Evolutionary conservation across 1,284 basidiomycete genomes (phyloP).

Genomic region (Ganoderma meredithae): DNA sequence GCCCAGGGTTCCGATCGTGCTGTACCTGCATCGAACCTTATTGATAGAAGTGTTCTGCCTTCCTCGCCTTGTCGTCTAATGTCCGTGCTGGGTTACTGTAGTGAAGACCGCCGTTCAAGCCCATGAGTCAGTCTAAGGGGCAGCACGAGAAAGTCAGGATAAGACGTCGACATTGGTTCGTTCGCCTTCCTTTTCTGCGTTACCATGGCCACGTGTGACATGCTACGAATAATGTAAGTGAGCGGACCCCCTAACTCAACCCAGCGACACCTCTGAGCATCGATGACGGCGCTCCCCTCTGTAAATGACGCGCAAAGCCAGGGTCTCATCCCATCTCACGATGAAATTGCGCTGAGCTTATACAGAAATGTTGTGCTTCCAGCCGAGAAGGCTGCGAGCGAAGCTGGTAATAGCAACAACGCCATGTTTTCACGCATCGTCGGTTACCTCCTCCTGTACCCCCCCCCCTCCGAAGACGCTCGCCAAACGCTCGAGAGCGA

Average conservation of each 20-base stretch:
- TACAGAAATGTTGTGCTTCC: not conserved
- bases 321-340: not conserved
- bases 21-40: not conserved
- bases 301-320: not conserved
- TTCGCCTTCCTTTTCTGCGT: not conserved
- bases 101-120: not conserved
- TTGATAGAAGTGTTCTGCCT: not conserved
- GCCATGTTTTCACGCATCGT: not conserved
- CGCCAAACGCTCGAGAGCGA: not conserved
- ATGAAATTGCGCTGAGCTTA: not conserved
- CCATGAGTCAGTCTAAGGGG: not conserved
- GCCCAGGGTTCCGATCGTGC: not conserved
- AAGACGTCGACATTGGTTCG: not conserved
- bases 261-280: not conserved
- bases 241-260: not conserved
- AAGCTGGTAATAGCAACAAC: not conserved
- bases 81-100: not conserved
- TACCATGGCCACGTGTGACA: not conserved
- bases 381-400: not conserved
- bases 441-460: slow-evolving; percentile 4
- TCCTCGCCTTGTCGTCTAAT: not conserved
- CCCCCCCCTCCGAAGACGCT: not conserved
- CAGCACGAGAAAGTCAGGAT: no score
- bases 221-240: not conserved
- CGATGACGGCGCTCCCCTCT: not conserved